Evolutionary conservation across 331 rosid species (phyloP).

Genomic region (Malus hybrid): DNA sequence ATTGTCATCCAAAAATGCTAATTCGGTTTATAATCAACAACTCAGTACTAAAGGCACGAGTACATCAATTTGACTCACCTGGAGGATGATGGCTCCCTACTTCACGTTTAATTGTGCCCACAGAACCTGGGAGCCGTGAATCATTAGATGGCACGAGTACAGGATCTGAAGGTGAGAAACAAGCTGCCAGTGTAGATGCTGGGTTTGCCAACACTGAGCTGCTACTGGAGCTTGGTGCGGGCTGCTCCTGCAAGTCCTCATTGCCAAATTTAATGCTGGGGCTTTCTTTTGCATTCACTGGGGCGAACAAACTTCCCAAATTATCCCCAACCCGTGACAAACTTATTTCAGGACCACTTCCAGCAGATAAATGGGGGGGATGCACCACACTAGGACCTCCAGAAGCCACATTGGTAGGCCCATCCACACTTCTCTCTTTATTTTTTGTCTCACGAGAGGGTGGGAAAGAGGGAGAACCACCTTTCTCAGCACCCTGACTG

Average conservation of each 20-base stretch:
- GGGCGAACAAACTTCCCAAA: conserved; percentile 30
- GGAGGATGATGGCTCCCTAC: conserved; percentile 42
- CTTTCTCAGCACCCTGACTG: conserved; percentile 57
- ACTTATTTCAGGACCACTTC: conserved; percentile 33
- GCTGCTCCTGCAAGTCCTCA: conserved; percentile 25
- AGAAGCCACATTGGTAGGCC: conserved; percentile 36
- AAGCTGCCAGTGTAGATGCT: conserved; percentile 36
- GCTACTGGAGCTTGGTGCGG: conserved; percentile 31
- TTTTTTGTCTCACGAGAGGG: conserved; percentile 49
- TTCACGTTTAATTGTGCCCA: conserved; percentile 54
- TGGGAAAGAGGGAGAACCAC: conserved; percentile 24
- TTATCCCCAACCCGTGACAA: conserved; percentile 34
- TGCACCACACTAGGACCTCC: conserved; percentile 34
- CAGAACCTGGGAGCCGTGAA: conserved; percentile 50
- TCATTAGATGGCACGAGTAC: conserved; percentile 57
- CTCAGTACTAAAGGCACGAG: not conserved
- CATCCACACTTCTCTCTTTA: conserved; percentile 58
- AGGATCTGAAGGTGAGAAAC: conserved; percentile 59
- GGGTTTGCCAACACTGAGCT: conserved; percentile 20
- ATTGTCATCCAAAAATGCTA: conserved; percentile 6
- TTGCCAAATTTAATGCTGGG: conserved; percentile 26
- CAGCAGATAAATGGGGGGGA: conserved; percentile 31
- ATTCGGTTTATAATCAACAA: conserved; percentile 9
- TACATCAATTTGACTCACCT: conserved; percentile 26
- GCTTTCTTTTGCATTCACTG: conserved; percentile 35